These are phyloP conservation scores for Myrica gale DNA, from an alignment of 306 rosid genomes.

Conservation along the genomic window DNA sequence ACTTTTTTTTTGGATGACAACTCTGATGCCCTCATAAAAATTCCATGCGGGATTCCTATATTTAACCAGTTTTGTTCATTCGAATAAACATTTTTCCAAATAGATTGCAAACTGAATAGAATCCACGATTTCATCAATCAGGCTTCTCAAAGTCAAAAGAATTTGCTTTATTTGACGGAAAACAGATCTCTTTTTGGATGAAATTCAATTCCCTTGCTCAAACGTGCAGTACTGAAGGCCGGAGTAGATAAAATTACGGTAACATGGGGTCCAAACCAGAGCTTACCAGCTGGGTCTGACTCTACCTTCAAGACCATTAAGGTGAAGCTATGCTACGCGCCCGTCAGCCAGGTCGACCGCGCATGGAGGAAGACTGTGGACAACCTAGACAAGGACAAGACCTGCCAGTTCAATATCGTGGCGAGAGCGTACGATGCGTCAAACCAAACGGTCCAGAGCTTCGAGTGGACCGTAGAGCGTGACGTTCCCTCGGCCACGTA, in stretches of 20 bases:
- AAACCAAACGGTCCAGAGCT: constrained; percentile 44
- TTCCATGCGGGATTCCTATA: not conserved
- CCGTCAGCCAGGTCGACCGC: constrained; percentile 75
- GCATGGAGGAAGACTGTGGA: constrained; percentile 84
- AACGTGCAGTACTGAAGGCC: constrained; percentile 55
- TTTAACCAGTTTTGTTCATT: not conserved
- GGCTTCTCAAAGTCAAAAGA: not conserved
- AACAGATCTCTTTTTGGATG: not conserved
- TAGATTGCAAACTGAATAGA: not conserved
- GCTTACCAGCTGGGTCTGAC: constrained; percentile 49
- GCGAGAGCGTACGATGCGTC: constrained; percentile 49
- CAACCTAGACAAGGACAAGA: constrained; percentile 65
- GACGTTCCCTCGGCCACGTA: constrained; percentile 64
- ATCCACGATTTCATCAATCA: not conserved
- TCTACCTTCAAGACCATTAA: constrained; percentile 61
- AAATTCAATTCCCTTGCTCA: not conserved
- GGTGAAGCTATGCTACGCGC: constrained; percentile 77
- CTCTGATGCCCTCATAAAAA: not conserved
- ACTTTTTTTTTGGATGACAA: not conserved
- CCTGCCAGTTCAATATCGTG: constrained; percentile 58
- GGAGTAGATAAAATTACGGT: constrained; percentile 64
- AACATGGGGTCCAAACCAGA: constrained; percentile 61
- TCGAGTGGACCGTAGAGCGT: constrained; percentile 44
- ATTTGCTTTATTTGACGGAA: not conserved
- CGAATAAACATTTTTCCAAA: not conserved